phyloP scores from a whole-genome alignment of 2,329 filamentous ascomycete species.

The Emergomyces orientalis region DNA sequence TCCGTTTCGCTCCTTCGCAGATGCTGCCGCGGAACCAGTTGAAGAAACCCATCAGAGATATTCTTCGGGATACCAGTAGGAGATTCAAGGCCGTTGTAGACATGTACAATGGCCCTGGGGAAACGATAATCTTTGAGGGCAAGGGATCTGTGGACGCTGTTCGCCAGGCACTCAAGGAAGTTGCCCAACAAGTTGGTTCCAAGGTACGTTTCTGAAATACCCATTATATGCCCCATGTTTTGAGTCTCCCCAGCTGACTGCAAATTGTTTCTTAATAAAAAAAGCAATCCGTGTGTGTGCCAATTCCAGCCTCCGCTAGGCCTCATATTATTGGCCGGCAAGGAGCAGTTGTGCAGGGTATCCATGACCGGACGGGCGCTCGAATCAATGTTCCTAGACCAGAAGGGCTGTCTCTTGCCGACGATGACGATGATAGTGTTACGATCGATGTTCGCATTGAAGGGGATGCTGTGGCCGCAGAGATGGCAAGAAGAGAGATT shows the following conservation, averaged over 20 bases:
- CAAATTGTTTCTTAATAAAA: not conserved
- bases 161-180: conserved; percentile 78
- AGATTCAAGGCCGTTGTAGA: conserved; percentile 80
- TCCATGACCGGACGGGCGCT: conserved; percentile 83
- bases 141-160: conserved; percentile 75
- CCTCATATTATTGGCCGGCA: conserved; percentile 89
- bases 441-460: conserved; percentile 81
- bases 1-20: conserved; percentile 64
- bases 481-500: conserved; percentile 74
- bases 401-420: conserved; percentile 54
- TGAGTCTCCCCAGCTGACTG: not conserved
- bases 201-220: conserved; percentile 49
- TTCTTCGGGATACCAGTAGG: conserved; percentile 85
- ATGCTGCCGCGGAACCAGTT: conserved; percentile 67
- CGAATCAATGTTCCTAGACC: conserved; percentile 80
- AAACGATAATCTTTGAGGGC: conserved; percentile 71
- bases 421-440: conserved; percentile 67
- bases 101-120: conserved; percentile 62
- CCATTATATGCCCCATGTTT: not conserved
- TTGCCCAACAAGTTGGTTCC: conserved; percentile 76
- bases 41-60: conserved; percentile 75
- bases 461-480: conserved; percentile 80
- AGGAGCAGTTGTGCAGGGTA: conserved; percentile 78
- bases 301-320: conserved; percentile 73
- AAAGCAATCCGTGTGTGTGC: conserved; percentile 60